Conservation (phyloP, 768 basidiomycete genomes). For the Boletus rubescentipes region DNA sequence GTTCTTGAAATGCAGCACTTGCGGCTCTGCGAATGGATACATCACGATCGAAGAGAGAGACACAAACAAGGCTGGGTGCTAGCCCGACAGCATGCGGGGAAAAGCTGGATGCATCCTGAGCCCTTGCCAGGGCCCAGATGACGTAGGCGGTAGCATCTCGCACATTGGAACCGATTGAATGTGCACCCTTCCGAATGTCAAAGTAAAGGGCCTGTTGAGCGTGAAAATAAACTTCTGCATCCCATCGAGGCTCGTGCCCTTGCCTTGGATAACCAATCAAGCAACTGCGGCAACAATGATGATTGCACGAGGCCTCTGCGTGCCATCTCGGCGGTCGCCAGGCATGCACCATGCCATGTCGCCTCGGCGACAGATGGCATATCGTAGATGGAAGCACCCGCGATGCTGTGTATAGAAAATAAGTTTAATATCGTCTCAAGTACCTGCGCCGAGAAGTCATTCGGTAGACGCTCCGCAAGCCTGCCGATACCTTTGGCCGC, state of each 20-base stretch:
- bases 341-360: conserved; percentile 93
- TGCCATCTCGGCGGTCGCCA: conserved; percentile 91
- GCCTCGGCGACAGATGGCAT: conserved; percentile 76
- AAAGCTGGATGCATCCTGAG: conserved; percentile 59
- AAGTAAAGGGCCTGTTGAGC: conserved; percentile 77
- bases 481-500: conserved; percentile 90
- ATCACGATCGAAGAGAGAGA: conserved; percentile 89
- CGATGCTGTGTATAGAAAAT: conserved; percentile 74
- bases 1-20: conserved; percentile 97
- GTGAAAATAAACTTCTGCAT: conserved; percentile 13
- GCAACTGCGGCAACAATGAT: conserved; percentile 56
- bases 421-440: conserved; percentile 72
- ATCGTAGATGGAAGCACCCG: conserved; percentile 63
- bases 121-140: conserved; percentile 89
- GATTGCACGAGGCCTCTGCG: conserved; percentile 70
- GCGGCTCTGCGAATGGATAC: conserved; percentile 93
- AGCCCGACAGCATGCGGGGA: conserved; percentile 61
- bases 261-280: conserved; percentile 84
- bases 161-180: conserved; percentile 92
- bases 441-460: conserved; percentile 76
- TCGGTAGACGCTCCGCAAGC: conserved; percentile 76
- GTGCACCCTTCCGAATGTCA: conserved; percentile 87
- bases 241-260: conserved; percentile 11
- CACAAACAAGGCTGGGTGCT: conserved; percentile 70
- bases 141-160: conserved; percentile 95